Percentiles rank a stretch among this genome's conserved stretches.
Conservation (phyloP, 495 filamentous ascomycete genomes). For the Xylaria telfairii region DNA sequence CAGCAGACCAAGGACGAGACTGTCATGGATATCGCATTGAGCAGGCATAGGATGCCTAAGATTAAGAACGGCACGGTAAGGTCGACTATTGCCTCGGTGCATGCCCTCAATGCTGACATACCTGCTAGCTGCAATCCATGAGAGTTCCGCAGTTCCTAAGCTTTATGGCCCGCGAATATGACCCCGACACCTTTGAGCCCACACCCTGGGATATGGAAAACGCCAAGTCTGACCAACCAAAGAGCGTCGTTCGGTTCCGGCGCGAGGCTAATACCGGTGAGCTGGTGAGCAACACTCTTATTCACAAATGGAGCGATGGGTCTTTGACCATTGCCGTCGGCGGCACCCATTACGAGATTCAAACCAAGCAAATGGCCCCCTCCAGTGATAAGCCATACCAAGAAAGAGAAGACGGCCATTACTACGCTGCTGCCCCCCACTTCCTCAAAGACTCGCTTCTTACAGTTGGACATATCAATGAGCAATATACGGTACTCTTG, state of each 20-base stretch:
- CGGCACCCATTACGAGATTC: slow-evolving; percentile 78
- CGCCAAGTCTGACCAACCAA: slow-evolving; percentile 44
- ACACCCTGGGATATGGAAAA: slow-evolving; percentile 55
- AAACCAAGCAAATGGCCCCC: slow-evolving; percentile 76
- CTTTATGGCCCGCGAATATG: slow-evolving; percentile 75
- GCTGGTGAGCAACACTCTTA: slow-evolving; percentile 76
- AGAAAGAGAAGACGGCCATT: slow-evolving; percentile 74
- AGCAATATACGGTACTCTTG: slow-evolving; percentile 74
- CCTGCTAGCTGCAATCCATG: slow-evolving; percentile 72
- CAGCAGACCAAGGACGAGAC: slow-evolving; percentile 55
- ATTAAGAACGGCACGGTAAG: slow-evolving; percentile 70
- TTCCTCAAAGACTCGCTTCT: slow-evolving; percentile 72
- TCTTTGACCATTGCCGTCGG: slow-evolving; percentile 78
- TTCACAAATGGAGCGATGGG: slow-evolving; percentile 85
- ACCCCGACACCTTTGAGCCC: slow-evolving; percentile 68
- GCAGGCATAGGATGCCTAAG: slow-evolving; percentile 70
- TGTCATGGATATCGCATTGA: slow-evolving; percentile 64
- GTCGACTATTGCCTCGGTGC: not conserved
- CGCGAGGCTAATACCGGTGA: slow-evolving; percentile 50
- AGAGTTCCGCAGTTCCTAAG: slow-evolving; percentile 81
- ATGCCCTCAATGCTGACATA: slow-evolving; percentile 22
- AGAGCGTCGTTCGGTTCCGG: slow-evolving; percentile 48
- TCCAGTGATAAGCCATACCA: slow-evolving; percentile 63
- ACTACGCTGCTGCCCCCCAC: slow-evolving; percentile 79
- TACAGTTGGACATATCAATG: slow-evolving; percentile 79